Percentiles rank a stretch among this genome's conserved stretches.
phyloP scores from a whole-genome alignment of 495 filamentous ascomycete genomes.

The Bacidia rubella region DNA sequence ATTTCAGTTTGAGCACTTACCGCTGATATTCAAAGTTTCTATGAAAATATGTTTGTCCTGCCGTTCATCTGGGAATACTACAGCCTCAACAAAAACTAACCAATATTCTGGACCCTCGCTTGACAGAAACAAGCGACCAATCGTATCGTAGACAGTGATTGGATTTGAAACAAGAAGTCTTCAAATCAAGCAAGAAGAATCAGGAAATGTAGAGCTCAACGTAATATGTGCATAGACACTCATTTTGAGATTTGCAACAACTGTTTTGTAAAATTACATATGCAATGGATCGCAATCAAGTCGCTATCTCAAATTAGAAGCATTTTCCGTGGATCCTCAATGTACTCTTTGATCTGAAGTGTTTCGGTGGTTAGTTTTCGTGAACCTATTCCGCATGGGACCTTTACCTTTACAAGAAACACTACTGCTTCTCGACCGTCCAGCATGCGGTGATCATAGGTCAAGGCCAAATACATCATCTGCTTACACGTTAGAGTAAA shows the following conservation, averaged over 20 bases:
- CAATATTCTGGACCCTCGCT: no score
- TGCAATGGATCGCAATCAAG: no score
- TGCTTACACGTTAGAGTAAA: conserved; percentile 20
- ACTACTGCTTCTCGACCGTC: conserved; percentile 94
- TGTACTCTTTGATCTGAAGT: conserved; percentile 74
- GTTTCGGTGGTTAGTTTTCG: conserved; percentile 10
- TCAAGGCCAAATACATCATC: conserved; percentile 99
- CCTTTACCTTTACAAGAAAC: conserved; percentile 82
- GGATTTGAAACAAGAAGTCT: no score
- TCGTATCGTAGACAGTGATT: no score
- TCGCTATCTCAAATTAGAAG: conserved; percentile 40
- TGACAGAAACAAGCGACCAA: no score
- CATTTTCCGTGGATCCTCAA: conserved; percentile 93
- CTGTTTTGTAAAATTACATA: neutral
- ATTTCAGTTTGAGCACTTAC: no score
- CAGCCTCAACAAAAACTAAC: no score
- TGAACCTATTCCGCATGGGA: neutral
- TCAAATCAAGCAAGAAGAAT: no score
- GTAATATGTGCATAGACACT: neutral
- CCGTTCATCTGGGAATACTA: no score
- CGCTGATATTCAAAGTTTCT: no score
- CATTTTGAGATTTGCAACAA: neutral
- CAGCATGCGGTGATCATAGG: conserved; percentile 90
- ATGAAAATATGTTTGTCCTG: no score
- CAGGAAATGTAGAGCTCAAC: neutral